Evolutionary conservation across 805 yeast genomes (phyloP).

Genomic region (Danielia reshetovae): DNA sequence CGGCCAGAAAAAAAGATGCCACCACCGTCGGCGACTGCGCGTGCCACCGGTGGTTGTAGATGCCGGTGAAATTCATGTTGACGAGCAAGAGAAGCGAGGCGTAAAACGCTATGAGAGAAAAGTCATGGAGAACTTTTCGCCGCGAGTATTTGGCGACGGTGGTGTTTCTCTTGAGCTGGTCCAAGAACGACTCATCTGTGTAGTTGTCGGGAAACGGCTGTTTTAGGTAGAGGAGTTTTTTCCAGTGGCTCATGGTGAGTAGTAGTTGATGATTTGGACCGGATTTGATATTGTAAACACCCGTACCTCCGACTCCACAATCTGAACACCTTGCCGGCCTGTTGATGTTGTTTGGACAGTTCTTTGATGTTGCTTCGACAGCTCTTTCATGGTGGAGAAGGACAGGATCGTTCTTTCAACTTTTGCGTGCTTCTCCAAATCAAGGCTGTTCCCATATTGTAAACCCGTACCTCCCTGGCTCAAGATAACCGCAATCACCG

Average conservation of each 20-base stretch:
- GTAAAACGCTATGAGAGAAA: conserved; percentile 64
- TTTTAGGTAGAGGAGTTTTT: conserved; percentile 75
- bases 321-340: background rate
- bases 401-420: too few relatives aligned
- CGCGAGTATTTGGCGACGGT: conserved; percentile 68
- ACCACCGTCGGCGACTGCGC: conserved; percentile 39
- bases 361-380: too few relatives aligned
- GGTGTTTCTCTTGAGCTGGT: conserved; percentile 72
- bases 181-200: conserved; percentile 77
- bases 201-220: conserved; percentile 92
- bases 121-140: conserved; percentile 63
- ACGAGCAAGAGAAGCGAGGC: conserved; percentile 61
- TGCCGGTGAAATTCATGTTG: conserved; percentile 63
- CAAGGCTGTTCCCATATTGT: too few relatives aligned
- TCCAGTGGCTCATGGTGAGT: conserved; percentile 45
- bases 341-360: too few relatives aligned
- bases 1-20: conserved; percentile 20
- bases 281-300: background rate
- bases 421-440: too few relatives aligned
- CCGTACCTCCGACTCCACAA: background rate
- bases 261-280: too few relatives aligned
- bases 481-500: too few relatives aligned
- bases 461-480: too few relatives aligned
- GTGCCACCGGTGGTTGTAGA: conserved; percentile 48
- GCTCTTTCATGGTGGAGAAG: too few relatives aligned